Evolutionary conservation across 2,329 filamentous ascomycete species (phyloP).

Genomic region (Clonostachys sp.): DNA sequence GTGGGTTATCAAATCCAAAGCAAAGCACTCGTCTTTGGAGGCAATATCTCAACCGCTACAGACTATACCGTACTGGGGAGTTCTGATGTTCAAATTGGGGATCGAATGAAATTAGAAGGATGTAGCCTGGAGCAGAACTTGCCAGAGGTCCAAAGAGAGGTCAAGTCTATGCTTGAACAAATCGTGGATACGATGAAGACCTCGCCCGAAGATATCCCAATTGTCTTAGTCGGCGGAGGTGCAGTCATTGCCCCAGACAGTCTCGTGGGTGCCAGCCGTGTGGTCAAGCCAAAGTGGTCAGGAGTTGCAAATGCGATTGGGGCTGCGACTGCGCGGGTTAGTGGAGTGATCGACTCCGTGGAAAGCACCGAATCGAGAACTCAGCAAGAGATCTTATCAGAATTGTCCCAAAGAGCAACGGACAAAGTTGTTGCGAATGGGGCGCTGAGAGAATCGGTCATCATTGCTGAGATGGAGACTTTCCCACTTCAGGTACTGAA

Average conservation of each 20-base stretch:
- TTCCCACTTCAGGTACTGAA: slow-evolving; percentile 39
- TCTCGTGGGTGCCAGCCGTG: slow-evolving; percentile 49
- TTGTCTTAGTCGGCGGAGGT: slow-evolving; percentile 60
- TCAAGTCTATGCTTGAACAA: slow-evolving; percentile 47
- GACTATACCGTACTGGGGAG: slow-evolving; percentile 41
- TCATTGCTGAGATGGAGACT: slow-evolving; percentile 47
- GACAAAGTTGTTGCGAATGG: slow-evolving; percentile 39
- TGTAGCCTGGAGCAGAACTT: slow-evolving; percentile 24
- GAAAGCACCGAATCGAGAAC: slow-evolving; percentile 38
- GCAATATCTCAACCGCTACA: slow-evolving; percentile 51
- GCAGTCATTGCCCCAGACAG: slow-evolving; percentile 51
- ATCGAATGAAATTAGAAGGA: slow-evolving; percentile 25
- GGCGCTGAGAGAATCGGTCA: slow-evolving; percentile 33
- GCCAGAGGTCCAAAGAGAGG: slow-evolving; percentile 25
- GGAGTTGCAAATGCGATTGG: slow-evolving; percentile 62
- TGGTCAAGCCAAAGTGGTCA: slow-evolving; percentile 52
- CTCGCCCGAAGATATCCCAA: slow-evolving; percentile 50
- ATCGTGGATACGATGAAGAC: slow-evolving; percentile 60
- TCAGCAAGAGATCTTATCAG: slow-evolving; percentile 26
- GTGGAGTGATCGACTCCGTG: slow-evolving; percentile 45
- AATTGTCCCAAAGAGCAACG: slow-evolving; percentile 32
- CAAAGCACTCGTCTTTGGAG: slow-evolving; percentile 53
- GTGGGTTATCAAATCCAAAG: slow-evolving; percentile 52
- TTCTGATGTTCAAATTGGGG: slow-evolving; percentile 29
- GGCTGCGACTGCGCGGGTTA: slow-evolving; percentile 57